Conservation (phyloP, 164 flowering plant genomes). For the Chloranthus sessilifolius region DNA sequence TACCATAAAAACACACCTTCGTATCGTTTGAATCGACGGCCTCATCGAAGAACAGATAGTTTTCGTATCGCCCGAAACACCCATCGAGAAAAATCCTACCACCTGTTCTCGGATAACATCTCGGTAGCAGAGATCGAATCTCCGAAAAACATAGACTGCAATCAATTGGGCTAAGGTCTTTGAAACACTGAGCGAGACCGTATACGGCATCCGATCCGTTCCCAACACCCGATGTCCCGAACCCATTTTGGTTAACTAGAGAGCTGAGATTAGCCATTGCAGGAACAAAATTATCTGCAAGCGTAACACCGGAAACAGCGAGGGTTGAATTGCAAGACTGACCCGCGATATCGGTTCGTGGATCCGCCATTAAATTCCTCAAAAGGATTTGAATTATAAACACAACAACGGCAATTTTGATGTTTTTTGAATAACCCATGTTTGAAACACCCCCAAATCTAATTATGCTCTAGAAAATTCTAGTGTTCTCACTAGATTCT, state of each 20-base stretch:
- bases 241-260: slow-evolving; percentile 10
- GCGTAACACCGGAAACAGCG: slow-evolving; percentile 8
- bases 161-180: slow-evolving; percentile 11
- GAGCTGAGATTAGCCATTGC: slow-evolving; percentile 12
- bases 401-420: neutral
- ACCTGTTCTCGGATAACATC: slow-evolving; percentile 13
- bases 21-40: slow-evolving; percentile 3
- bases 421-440: slow-evolving; percentile 9
- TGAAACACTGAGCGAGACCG: slow-evolving; percentile 16
- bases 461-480: no score
- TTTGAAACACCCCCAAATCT: neutral
- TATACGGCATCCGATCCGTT: slow-evolving; percentile 9
- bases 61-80: slow-evolving; percentile 14
- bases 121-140: slow-evolving; percentile 10
- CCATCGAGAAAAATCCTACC: slow-evolving; percentile 15
- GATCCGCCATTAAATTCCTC: slow-evolving; percentile 2
- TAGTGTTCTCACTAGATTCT: no score
- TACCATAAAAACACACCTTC: slow-evolving; percentile 2
- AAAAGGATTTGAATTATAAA: neutral
- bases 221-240: slow-evolving; percentile 9
- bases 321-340: neutral
- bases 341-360: slow-evolving; percentile 7
- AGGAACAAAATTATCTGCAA: slow-evolving; percentile 7
- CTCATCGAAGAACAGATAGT: slow-evolving; percentile 9
- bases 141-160: slow-evolving; percentile 18